Evolutionary conservation across 140 eudicot species (phyloP), one percentile per base, ranked within the genome.

Genomic region (Senecio squalidus): DNA sequence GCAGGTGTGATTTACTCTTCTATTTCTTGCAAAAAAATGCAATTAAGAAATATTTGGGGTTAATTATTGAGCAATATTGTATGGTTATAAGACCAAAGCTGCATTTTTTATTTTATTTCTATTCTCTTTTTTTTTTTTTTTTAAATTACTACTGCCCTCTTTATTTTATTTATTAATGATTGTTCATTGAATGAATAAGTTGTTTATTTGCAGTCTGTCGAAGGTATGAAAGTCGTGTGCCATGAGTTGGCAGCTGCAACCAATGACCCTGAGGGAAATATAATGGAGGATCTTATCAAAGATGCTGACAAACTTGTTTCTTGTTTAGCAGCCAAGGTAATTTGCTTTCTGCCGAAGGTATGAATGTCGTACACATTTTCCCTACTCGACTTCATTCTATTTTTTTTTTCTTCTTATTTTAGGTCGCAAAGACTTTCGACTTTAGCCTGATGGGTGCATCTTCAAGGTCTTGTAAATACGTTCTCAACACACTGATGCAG

Each of bases 171-270:
- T n/a, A 5, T 9, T 30, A 45, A 43, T 29, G n/a, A 24, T 10
- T 29, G 51, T 40, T 27, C 4, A 58, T 49, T 24, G 36, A 52
- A 41, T 16, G 28, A 3, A 10, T 43, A 52, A 43, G 13, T 5
- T 70, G 58, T 29, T 39, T 0, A 6, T 17, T 47, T 74, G 79
- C 82, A 92, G 99, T 84, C 96, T 62, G 99, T 92, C 30, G 99
- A 92, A 80, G 99, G 99, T 39, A 92, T 92, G 96, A 92, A 87
- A 77, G 93, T 87, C 58, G 88, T 88, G 50, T 92, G 96, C 87
- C 93, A 88, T 71, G 95, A 81, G 62, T 68, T 92, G 65, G 80
- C 86, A 27, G 93, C 82, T 53, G 84, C 85, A 13, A 75, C 79
- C 1, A 77, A 46, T 64, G 95, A 92, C 77, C 95, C 95, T 18